These are phyloP conservation scores for Melampsora larici-populina DNA, from an alignment of 1,284 basidiomycete genomes.

Conservation along the genomic window DNA sequence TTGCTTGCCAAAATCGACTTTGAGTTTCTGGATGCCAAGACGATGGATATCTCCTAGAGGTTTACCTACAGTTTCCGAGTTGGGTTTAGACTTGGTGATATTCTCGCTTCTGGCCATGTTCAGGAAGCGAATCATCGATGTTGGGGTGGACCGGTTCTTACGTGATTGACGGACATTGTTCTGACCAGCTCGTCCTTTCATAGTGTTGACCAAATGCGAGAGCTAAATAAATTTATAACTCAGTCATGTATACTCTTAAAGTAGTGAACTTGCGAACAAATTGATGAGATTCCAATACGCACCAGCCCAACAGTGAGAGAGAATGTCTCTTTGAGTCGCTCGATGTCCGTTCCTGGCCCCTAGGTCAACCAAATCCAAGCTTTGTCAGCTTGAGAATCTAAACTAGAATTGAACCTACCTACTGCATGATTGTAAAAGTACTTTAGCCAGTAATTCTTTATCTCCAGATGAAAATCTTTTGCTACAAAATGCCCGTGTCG, in stretches of 20 bases:
- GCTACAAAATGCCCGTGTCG: not conserved
- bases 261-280: too few species aligned
- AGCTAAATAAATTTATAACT: not conserved
- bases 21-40: not conserved
- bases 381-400: too few species aligned
- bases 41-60: not conserved
- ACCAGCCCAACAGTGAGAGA: not conserved
- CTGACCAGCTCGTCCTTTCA: not conserved
- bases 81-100: not conserved
- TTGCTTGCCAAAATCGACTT: too few species aligned
- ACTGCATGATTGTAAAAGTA: too few species aligned
- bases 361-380: too few species aligned
- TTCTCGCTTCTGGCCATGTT: constrained; percentile 6
- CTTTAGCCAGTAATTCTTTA: not conserved
- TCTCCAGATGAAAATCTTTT: not conserved
- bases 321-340: constrained; percentile 9
- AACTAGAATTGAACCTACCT: too few species aligned
- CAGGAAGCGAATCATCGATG: constrained; percentile 2
- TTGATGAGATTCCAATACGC: not conserved
- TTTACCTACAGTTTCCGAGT: not conserved
- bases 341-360: constrained; percentile 3
- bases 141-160: not conserved
- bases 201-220: not conserved
- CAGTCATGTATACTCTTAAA: too few species aligned
- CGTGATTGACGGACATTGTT: not conserved